Evolutionary conservation across 2,329 filamentous ascomycete species (phyloP), one percentile per base, ranked within the genome.

Genomic region (Beauveria varroae): DNA sequence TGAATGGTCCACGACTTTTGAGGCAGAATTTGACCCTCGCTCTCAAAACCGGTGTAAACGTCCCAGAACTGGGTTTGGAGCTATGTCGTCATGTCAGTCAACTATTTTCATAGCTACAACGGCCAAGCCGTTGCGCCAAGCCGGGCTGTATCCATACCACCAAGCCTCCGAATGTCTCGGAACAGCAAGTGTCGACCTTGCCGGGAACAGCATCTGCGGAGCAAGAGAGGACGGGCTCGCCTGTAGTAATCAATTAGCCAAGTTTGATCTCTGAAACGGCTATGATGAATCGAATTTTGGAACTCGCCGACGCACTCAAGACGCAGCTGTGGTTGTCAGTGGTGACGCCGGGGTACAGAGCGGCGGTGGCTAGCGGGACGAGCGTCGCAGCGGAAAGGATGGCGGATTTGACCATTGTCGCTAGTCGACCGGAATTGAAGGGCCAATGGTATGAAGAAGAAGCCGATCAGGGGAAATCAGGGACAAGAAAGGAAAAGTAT

Each of bases 1-100:
- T 87, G 84, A 12, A 88, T 74, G 0, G 80, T 82, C 81, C 83
- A 88, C 3, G 77, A 75, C 49, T 84, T 72, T 50, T 74, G 69
- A 1, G 86, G 86, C 8, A 87, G 76, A 24, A 84, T 68, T 68
- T 89, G 85, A 10, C 83, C 83, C 61, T 80, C 59, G 14, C 71
- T 68, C 68, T 88, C 85, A 37, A 79, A 75, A 3, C 85, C 85
- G 0, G 86, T 88, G 68, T 85, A 85, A 0, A 82, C 84, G 66
- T 79, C 75, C 86, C 86, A 89, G 71, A 84, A 86, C 65, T 88
- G 85, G 0, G 86, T 88, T 61, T 75, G 75, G 3, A 88, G 75
- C 66, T 77, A 26, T 14, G 41, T 46, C 2, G 20, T 10, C 9
- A 18, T 28, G 54, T 61, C 22, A 54, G 56, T 28, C 47, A 50